These are phyloP conservation scores for Pseudogymnoascus pannorum DNA, from an alignment of 2,329 filamentous ascomycete species.

Conservation along the genomic window DNA sequence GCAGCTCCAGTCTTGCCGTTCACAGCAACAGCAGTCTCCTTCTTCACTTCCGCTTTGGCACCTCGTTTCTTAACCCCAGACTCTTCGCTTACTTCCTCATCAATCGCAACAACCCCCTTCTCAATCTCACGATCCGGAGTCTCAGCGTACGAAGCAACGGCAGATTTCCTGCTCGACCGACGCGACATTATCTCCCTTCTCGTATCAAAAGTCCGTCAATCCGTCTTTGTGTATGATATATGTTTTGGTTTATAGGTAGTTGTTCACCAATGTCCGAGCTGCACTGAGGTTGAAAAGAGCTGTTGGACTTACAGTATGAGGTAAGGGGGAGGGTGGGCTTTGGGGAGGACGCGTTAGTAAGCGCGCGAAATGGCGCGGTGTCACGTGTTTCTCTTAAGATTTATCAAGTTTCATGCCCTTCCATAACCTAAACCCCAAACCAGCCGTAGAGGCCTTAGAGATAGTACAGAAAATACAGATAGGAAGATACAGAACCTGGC, in stretches of 20 bases:
- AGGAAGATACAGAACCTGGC: too few species aligned
- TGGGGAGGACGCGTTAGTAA: neutral
- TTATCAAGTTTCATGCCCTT: too few species aligned
- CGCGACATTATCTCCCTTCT: conserved; percentile 20
- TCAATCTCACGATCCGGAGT: conserved; percentile 15
- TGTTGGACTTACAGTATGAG: too few species aligned
- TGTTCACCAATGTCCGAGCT: neutral
- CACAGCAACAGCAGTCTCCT: conserved; percentile 8
- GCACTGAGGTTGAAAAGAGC: neutral
- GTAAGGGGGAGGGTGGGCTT: neutral
- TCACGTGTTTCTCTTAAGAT: neutral
- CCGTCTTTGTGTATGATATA: neutral
- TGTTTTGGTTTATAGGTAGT: neutral
- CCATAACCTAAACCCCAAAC: too few species aligned
- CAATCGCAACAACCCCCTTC: conserved; percentile 12
- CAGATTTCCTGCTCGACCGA: conserved; percentile 19
- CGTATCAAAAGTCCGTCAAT: neutral
- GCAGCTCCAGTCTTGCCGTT: neutral
- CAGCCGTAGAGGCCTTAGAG: too few species aligned
- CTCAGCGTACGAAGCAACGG: conserved; percentile 10
- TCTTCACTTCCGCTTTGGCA: conserved; percentile 13
- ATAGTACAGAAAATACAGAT: too few species aligned
- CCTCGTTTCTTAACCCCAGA: conserved; percentile 14
- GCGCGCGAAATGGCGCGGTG: neutral
- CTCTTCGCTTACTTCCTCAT: conserved; percentile 10